A percentile compares a stretch with the other conserved stretches of the same genome.
These are phyloP conservation scores for Mycena capillaripes DNA, from an alignment of 768 basidiomycete species.

Conservation along the genomic window DNA sequence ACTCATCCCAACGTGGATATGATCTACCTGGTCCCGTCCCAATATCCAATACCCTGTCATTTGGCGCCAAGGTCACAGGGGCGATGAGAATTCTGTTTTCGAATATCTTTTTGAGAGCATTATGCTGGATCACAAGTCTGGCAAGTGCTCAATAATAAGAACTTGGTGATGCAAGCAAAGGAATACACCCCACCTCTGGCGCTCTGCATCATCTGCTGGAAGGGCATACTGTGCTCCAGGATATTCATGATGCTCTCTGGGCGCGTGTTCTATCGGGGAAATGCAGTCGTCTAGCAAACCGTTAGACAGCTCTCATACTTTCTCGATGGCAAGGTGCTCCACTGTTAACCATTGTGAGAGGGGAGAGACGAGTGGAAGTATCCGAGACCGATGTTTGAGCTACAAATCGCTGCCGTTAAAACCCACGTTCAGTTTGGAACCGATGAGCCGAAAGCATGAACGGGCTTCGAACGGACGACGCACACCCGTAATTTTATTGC, in stretches of 20 bases:
- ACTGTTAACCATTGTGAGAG: background rate
- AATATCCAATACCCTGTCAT: slow-evolving; percentile 1
- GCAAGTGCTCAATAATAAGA: slow-evolving; percentile 13
- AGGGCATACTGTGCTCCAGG: slow-evolving; percentile 24
- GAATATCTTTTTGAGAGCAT: slow-evolving; percentile 22
- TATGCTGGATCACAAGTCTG: slow-evolving; percentile 30
- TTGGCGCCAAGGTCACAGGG: background rate
- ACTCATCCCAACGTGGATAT: background rate
- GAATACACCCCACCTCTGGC: slow-evolving; percentile 4
- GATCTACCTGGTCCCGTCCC: slow-evolving; percentile 23
- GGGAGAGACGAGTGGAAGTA: background rate
- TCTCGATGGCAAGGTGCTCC: background rate
- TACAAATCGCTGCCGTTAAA: too few relatives aligned
- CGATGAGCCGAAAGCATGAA: too few relatives aligned
- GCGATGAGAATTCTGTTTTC: slow-evolving; percentile 14
- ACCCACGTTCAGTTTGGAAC: too few relatives aligned
- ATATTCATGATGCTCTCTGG: slow-evolving; percentile 17
- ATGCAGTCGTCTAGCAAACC: background rate
- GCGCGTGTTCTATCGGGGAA: slow-evolving; percentile 6
- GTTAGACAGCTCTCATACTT: background rate
- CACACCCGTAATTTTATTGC: too few relatives aligned
- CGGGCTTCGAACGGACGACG: too few relatives aligned
- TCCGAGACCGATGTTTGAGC: too few relatives aligned
- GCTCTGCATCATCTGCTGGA: slow-evolving; percentile 15
- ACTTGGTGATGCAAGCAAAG: background rate